phyloP scores from a whole-genome alignment of 768 basidiomycete genomes.

The Mycena haematopus region DNA sequence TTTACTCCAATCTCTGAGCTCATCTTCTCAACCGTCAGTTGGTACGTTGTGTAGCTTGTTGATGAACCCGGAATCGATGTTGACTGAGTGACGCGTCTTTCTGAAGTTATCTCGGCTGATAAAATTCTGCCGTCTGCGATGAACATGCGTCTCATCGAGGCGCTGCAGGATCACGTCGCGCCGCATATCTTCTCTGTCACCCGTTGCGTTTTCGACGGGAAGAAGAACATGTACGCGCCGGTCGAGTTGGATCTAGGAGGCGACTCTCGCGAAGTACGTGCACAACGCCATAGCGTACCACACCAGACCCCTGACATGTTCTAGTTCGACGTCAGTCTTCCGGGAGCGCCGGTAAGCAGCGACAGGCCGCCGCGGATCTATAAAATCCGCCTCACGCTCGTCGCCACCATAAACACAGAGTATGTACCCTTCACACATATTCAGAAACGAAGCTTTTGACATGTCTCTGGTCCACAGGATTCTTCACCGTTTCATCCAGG shows the following conservation, averaged over 20 bases:
- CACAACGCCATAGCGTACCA: too few species aligned
- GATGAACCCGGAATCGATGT: neutral
- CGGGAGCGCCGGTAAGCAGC: conserved; percentile 46
- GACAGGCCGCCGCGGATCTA: conserved; percentile 54
- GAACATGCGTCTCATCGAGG: conserved; percentile 56
- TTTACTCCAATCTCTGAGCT: neutral
- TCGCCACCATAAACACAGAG: conserved; percentile 60
- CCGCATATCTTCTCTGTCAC: conserved; percentile 55
- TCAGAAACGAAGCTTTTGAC: conserved; percentile 1
- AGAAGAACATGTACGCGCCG: conserved; percentile 63
- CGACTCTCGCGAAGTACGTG: conserved; percentile 43
- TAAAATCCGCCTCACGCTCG: conserved; percentile 60
- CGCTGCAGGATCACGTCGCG: conserved; percentile 50
- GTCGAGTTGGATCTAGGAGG: conserved; percentile 44
- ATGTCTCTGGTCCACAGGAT: conserved; percentile 56
- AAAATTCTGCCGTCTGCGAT: conserved; percentile 53
- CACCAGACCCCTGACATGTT: neutral
- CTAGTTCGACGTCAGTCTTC: conserved; percentile 42
- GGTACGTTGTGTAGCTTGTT: neutral
- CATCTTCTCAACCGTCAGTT: neutral
- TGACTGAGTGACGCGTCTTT: conserved; percentile 35
- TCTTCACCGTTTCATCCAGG: conserved; percentile 64
- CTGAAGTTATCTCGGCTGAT: conserved; percentile 56
- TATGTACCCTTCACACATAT: conserved; percentile 21
- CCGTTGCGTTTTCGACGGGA: conserved; percentile 60